Conservation (phyloP, 176 grass and related monocot species). For the Coix lacrymajobi region DNA sequence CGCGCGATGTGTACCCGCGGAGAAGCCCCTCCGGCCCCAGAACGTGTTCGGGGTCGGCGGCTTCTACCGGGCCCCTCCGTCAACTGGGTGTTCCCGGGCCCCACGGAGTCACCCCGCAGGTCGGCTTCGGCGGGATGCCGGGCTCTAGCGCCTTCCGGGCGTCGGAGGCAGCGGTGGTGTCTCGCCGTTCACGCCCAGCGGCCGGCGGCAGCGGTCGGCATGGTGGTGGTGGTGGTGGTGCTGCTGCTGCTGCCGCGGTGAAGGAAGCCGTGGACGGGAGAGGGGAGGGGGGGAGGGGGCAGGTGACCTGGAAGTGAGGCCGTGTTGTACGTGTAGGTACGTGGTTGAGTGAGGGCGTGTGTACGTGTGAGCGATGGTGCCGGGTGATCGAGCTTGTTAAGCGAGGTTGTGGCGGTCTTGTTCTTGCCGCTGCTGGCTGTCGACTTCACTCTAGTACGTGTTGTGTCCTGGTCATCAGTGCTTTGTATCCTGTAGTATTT, state of each 20-base stretch:
- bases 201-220: slow-evolving; percentile 17
- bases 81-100: slow-evolving; percentile 42
- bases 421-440: neutral
- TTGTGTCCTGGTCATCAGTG: neutral
- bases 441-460: neutral
- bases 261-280: slow-evolving; percentile 29
- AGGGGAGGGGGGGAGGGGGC: too few relatives aligned
- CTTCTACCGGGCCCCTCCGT: slow-evolving; percentile 36
- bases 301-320: neutral
- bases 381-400: neutral
- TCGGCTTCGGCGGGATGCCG: slow-evolving; percentile 30
- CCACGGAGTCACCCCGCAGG: slow-evolving; percentile 38
- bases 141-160: slow-evolving; percentile 28
- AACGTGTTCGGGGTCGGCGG: slow-evolving; percentile 50
- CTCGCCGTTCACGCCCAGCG: neutral
- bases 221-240: neutral
- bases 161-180: neutral
- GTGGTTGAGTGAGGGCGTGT: too few relatives aligned
- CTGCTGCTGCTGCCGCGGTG: neutral
- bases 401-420: neutral
- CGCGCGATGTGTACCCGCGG: slow-evolving; percentile 24
- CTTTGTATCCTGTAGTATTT: neutral
- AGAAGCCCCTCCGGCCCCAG: slow-evolving; percentile 34
- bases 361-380: neutral
- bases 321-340: too few relatives aligned